phyloP scores from a whole-genome alignment of 768 basidiomycete genomes.

The Russula brevipes region DNA sequence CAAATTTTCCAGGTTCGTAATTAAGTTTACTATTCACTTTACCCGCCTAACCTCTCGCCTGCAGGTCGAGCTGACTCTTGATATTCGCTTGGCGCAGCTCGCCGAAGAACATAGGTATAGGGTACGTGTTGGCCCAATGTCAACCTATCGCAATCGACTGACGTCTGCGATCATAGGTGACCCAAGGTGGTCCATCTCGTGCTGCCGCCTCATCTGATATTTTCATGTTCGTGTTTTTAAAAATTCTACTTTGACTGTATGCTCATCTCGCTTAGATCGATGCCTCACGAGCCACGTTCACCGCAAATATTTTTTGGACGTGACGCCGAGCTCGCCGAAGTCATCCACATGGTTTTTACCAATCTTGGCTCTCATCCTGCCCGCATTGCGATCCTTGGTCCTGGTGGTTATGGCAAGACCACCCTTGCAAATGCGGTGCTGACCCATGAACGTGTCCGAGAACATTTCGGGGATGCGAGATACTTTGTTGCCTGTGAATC shows the following conservation, averaged over 20 bases:
- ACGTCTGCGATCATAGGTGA: background rate
- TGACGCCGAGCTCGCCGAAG: background rate
- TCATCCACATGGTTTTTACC: background rate
- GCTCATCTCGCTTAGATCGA: background rate
- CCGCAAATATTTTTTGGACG: slow-evolving; percentile 3
- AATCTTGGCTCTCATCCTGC: background rate
- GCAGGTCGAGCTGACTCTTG: background rate
- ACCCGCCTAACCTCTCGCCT: background rate
- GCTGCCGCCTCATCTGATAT: background rate
- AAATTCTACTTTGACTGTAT: background rate
- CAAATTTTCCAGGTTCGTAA: background rate
- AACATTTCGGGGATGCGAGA: background rate
- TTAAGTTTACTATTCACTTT: background rate
- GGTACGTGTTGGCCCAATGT: background rate
- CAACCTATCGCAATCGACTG: too few relatives aligned
- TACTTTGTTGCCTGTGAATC: slow-evolving; percentile 6
- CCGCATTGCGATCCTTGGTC: too few relatives aligned
- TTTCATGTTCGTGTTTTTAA: background rate
- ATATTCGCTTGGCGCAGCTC: background rate
- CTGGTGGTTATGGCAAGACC: too few relatives aligned
- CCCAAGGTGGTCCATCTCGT: too few relatives aligned
- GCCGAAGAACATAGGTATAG: too few relatives aligned
- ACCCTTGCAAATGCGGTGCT: background rate
- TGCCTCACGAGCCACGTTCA: background rate
- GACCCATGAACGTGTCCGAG: background rate